phyloP scores from a whole-genome alignment of 2,329 filamentous ascomycete genomes.

The Cercospora sp. region DNA sequence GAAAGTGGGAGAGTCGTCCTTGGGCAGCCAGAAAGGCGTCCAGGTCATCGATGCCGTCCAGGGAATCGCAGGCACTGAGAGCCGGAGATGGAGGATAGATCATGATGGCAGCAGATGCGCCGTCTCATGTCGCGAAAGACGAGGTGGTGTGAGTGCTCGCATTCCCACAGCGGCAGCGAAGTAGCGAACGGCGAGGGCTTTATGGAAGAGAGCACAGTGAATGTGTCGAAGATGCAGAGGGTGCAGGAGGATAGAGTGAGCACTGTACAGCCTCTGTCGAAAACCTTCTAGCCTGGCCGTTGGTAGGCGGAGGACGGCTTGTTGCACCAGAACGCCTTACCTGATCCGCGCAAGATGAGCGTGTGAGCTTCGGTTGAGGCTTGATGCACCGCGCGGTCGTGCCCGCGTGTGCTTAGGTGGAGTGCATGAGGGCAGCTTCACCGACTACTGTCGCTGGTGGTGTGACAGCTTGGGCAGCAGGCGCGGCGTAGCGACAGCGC shows the following conservation, averaged over 20 bases:
- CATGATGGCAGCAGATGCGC: background rate
- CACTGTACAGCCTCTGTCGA: background rate
- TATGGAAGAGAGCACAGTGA: background rate
- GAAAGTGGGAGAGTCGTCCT: slow-evolving; percentile 34
- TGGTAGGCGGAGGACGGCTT: background rate
- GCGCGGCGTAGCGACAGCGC: background rate
- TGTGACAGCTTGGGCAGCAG: background rate
- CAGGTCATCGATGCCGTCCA: slow-evolving; percentile 36
- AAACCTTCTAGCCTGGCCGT: background rate
- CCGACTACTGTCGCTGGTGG: background rate
- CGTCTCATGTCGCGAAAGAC: slow-evolving; percentile 1
- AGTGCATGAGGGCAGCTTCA: background rate
- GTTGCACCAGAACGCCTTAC: background rate
- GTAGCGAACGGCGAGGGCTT: background rate
- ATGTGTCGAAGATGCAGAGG: background rate
- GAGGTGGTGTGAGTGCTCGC: background rate
- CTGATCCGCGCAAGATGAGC: background rate
- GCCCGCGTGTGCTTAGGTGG: background rate
- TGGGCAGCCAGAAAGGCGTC: slow-evolving; percentile 37
- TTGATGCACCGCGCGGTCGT: background rate
- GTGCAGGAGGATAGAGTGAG: background rate
- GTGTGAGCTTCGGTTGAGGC: background rate
- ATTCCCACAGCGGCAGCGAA: background rate
- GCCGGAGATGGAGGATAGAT: slow-evolving; percentile 29
- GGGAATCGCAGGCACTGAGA: slow-evolving; percentile 35